Base-by-base conservation (phyloP, 2,329 filamentous ascomycete genomes). In the Nothopassalora personata region DNA sequence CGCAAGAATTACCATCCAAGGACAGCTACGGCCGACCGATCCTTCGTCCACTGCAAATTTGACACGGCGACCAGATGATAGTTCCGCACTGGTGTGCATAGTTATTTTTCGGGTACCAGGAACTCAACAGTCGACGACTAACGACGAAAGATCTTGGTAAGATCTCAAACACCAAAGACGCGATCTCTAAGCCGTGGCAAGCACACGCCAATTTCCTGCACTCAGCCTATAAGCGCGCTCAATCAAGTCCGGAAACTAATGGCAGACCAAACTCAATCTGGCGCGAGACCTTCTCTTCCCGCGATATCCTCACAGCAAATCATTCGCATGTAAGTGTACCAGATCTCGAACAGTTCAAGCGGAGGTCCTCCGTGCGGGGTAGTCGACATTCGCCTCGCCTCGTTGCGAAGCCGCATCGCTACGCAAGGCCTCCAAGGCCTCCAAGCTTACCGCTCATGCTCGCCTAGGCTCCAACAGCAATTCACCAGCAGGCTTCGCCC, bases 401-500 rank as follows among this genome's bases (percentile, higher is more conserved):
- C 43, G 49, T 6, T 31, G 3, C 10, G 46, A 23, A 46, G 23
- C 23, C 23, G 23, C 23, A 23, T 27, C 45, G 45, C 46, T 49
- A 28, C 19, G 28, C 11, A 30, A 46, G 43, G 8, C 7, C 15
- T 8, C 39, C 11, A 30, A 46, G 43, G 8, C 7, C 15, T 8
- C 39, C 46, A 65, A 46, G 19, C 46, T 31, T 49, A 49, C 23
- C 9, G 19, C 46, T 31, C 28, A 49, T 10, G 28, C 19, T 27
- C 19, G 75, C 63, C 78, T 72, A 7, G 75, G 77, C 72, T 83
- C 81, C 56, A 84, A 72, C 66, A 85, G 65, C 59, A 83, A 66
- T 64, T 76, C 74, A 0, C 82, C 82, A 7, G 62, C 71, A 2
- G 82, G 80, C 0, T 76, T 64, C 36, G 56, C 76, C 75, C 87